These are phyloP conservation scores for Phytophthora megakarya DNA, from an alignment of 352 stramenopile genomes.

Conservation along the genomic window DNA sequence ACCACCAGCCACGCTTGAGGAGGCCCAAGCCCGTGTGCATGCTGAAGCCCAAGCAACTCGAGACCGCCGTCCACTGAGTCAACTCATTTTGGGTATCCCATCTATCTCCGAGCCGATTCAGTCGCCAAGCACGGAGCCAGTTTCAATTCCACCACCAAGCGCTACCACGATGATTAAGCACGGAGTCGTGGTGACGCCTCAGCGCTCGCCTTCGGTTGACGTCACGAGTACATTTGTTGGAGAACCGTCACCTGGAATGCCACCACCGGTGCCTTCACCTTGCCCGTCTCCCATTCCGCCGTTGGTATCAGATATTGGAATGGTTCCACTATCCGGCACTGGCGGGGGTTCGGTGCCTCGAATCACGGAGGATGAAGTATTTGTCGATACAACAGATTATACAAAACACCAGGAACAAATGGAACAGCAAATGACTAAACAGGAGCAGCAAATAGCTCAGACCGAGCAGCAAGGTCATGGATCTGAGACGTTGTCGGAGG, in stretches of 20 bases:
- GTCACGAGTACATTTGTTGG: constrained; percentile 45
- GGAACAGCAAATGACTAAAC: constrained; percentile 25
- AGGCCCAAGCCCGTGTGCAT: constrained; percentile 42
- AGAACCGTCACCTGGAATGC: constrained; percentile 48
- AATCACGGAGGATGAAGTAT: constrained; percentile 44
- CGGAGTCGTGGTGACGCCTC: constrained; percentile 18
- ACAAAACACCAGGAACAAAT: constrained; percentile 38
- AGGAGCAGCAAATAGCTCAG: constrained; percentile 18
- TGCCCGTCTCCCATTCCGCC: constrained; percentile 27
- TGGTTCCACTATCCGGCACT: constrained; percentile 9
- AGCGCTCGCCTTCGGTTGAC: constrained; percentile 34
- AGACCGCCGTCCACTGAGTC: constrained; percentile 55
- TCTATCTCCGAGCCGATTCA: constrained; percentile 42
- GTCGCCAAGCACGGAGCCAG: constrained; percentile 25
- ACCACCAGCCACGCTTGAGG: constrained; percentile 25
- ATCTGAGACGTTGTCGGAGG: constrained; percentile 10
- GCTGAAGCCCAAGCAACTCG: constrained; percentile 47
- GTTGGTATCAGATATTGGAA: constrained; percentile 13
- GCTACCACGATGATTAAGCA: constrained; percentile 19
- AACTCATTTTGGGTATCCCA: constrained; percentile 75
- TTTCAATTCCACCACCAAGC: constrained; percentile 22
- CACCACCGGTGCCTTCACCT: constrained; percentile 37
- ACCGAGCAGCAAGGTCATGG: constrained; percentile 14
- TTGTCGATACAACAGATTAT: constrained; percentile 41
- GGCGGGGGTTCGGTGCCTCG: constrained; percentile 23